phyloP scores from a whole-genome alignment of 495 filamentous ascomycete genomes.

The Astrocystis sublimbata region DNA sequence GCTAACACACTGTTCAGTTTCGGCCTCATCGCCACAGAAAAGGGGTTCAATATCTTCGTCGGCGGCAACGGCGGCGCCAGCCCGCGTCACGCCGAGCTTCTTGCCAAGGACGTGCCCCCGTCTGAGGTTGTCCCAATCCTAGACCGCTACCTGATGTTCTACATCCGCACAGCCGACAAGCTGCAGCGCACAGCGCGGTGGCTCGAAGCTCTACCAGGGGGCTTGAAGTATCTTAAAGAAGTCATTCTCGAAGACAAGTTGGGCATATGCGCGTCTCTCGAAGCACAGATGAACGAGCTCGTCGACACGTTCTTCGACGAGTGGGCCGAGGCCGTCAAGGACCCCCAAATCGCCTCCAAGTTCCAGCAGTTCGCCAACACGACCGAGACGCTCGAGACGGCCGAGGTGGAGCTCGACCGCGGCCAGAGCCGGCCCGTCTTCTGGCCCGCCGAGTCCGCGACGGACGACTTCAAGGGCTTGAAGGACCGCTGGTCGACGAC shows the following conservation, averaged over 20 bases:
- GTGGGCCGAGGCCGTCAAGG: conserved; percentile 83
- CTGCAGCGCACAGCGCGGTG: conserved; percentile 92
- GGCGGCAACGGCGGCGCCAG: conserved; percentile 91
- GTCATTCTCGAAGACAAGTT: conserved; percentile 89
- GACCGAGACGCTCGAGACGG: conserved; percentile 62
- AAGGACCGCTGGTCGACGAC: conserved; percentile 70
- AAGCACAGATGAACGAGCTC: conserved; percentile 86
- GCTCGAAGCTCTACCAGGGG: conserved; percentile 85
- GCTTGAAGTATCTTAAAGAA: conserved; percentile 78
- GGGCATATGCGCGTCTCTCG: conserved; percentile 82
- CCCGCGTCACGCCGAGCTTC: conserved; percentile 80
- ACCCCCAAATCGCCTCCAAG: conserved; percentile 65
- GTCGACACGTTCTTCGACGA: conserved; percentile 93
- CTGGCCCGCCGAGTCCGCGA: conserved; percentile 73
- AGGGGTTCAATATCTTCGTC: conserved; percentile 94
- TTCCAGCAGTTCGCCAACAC: conserved; percentile 94
- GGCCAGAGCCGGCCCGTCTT: conserved; percentile 75
- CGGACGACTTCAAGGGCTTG: conserved; percentile 69
- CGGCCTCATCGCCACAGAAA: conserved; percentile 90
- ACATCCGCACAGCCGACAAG: conserved; percentile 94
- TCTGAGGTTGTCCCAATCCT: conserved; percentile 84
- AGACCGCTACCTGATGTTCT: conserved; percentile 93
- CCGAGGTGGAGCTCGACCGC: conserved; percentile 75
- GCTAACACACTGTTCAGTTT: conserved; percentile 56
- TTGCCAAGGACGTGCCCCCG: conserved; percentile 86